Evolutionary conservation across 495 filamentous ascomycete genomes (phyloP), one percentile per base, ranked within the genome.

Genomic region (Letharia columbiana): DNA sequence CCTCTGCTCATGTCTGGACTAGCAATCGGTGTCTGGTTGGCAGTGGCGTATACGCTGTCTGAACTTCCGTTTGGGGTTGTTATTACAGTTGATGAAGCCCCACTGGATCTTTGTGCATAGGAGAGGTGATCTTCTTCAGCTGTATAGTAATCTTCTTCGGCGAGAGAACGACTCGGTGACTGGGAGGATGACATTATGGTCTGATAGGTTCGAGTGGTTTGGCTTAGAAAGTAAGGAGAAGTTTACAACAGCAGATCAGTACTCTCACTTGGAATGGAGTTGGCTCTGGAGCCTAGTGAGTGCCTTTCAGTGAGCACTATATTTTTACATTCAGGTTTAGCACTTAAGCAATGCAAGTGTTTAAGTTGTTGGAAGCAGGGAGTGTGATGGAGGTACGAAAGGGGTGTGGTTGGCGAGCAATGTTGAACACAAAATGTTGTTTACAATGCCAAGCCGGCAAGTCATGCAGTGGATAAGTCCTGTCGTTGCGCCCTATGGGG

Each of bases 401-500:
- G 4, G 33, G 10, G 12, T 20, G 4, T 3, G 23, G 23, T 28
- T 28, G 23, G 23, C 31, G n/a, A 18, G 17, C 6, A 20, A 37
- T 35, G 54, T 57, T 37, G 33, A 37, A n/a, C 18, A 57, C 20
- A 37, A n/a, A 23, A 61, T 41, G 63, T 64, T 33, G 23, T 63
- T 44, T 67, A 61, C 37, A 41, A 12, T n/a, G 66, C 60, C 40
- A 67, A 54, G n/a, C 49, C 60, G 37, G 66, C 44, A 31, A 39
- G 20, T 41, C 50, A 56, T 56, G 23, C 52, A 56, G 6, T 56
- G 1, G 28, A 35, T 17, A 35, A 35, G 11, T 33, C 15, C 15
- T 28, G 3, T 57, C 10, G 9, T 9, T 57, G 54, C 33, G 54
- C 54, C 54, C 20, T 57, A 57, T 57, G 18, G 33, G 54, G 33